phyloP scores from a whole-genome alignment of 1,284 basidiomycete species.

The Ganoderma leucocontextum region DNA sequence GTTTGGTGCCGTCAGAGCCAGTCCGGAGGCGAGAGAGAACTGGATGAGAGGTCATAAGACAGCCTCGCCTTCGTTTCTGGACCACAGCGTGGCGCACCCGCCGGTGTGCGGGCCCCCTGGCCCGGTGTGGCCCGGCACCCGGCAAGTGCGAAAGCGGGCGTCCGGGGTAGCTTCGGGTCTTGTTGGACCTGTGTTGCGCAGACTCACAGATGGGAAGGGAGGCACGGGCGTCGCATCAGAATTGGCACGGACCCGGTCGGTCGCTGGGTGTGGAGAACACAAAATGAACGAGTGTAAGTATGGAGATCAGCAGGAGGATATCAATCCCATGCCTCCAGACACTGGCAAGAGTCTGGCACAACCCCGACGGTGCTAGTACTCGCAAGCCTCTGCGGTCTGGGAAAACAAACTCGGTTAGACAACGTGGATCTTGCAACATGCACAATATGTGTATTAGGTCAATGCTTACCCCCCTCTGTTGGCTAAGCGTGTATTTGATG shows the following conservation, averaged over 20 bases:
- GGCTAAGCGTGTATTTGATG: too few relatives aligned
- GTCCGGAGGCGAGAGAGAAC: background rate
- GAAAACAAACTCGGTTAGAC: background rate
- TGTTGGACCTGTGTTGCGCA: background rate
- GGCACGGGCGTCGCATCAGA: background rate
- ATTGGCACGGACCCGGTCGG: background rate
- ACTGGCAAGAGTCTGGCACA: too few relatives aligned
- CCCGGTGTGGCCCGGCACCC: background rate
- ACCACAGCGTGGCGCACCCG: background rate
- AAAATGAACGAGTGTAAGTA: background rate
- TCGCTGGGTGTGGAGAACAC: background rate
- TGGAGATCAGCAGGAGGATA: background rate
- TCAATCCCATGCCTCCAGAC: too few relatives aligned
- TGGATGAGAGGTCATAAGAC: slow-evolving; percentile 9
- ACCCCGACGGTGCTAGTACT: too few relatives aligned
- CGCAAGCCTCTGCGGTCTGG: background rate
- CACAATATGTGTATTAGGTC: background rate
- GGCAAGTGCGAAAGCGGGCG: background rate
- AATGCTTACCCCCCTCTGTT: background rate
- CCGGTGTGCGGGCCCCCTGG: slow-evolving; percentile 3
- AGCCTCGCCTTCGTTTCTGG: background rate
- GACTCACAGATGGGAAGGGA: background rate
- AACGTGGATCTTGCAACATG: background rate
- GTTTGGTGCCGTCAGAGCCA: slow-evolving; percentile 7
- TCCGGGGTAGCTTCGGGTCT: background rate